phyloP scores from a whole-genome alignment of 768 basidiomycete species.

The Royoungia palumana region DNA sequence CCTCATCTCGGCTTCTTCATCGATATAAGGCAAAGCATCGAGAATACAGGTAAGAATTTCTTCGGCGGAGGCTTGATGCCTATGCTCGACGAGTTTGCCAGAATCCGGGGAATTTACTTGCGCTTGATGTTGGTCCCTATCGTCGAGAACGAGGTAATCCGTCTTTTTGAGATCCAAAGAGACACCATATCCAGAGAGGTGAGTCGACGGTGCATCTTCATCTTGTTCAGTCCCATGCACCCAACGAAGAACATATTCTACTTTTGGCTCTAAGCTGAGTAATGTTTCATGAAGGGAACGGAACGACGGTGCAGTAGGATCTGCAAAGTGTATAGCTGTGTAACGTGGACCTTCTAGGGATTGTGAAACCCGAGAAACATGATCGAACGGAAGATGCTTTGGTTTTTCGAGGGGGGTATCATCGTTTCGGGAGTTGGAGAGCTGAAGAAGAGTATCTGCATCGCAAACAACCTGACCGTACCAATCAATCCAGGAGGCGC shows the following conservation, averaged over 20 bases:
- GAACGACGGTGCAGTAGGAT: conserved; percentile 63
- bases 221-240: conserved; percentile 37
- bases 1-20: conserved; percentile 29
- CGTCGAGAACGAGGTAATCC: conserved; percentile 94
- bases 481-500: conserved; percentile 83
- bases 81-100: not conserved
- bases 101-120: not conserved
- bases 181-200: conserved; percentile 88
- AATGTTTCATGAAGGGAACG: conserved; percentile 67
- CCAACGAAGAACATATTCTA: conserved; percentile 73
- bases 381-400: conserved; percentile 71
- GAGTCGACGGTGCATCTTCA: conserved; percentile 30
- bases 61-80: conserved; percentile 16
- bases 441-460: conserved; percentile 50
- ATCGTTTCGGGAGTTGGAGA: conserved; percentile 51
- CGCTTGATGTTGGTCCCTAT: conserved; percentile 44
- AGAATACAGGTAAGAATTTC: conserved; percentile 27
- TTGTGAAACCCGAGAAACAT: conserved; percentile 55
- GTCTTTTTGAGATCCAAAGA: conserved; percentile 92
- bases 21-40: conserved; percentile 29
- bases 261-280: conserved; percentile 42
- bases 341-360: conserved; percentile 47
- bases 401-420: conserved; percentile 17
- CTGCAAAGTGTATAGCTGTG: conserved; percentile 78
- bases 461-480: conserved; percentile 74